phyloP scores from a whole-genome alignment of 139 green algal species.

The Picochlorum sp. region DNA sequence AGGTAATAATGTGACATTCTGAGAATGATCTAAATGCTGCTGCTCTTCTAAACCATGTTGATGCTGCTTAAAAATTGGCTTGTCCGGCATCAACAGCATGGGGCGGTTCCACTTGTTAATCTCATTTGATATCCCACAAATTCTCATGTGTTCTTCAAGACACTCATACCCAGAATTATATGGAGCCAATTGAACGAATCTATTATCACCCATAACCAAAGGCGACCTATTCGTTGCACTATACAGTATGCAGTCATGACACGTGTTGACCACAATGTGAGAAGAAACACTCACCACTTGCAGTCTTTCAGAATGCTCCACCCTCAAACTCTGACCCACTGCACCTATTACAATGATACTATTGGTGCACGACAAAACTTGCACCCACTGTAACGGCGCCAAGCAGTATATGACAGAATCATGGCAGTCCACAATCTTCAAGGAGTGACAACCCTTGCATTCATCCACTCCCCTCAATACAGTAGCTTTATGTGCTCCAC shows the following conservation, averaged over 20 bases:
- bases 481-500: slow-evolving; percentile 59
- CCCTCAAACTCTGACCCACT: slow-evolving; percentile 47
- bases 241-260: slow-evolving; percentile 78
- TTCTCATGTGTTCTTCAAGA: slow-evolving; percentile 48
- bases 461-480: slow-evolving; percentile 70
- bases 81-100: slow-evolving; percentile 41
- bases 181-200: slow-evolving; percentile 70
- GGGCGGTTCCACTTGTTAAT: slow-evolving; percentile 62
- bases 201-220: slow-evolving; percentile 65
- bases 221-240: slow-evolving; percentile 61
- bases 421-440: slow-evolving; percentile 70
- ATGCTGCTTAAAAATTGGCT: slow-evolving; percentile 16
- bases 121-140: slow-evolving; percentile 44
- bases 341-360: slow-evolving; percentile 72
- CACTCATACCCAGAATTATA: slow-evolving; percentile 71
- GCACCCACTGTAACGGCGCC: slow-evolving; percentile 59
- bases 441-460: neutral
- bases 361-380: slow-evolving; percentile 69
- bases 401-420: slow-evolving; percentile 79
- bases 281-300: slow-evolving; percentile 47
- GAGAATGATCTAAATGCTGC: neutral
- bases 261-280: slow-evolving; percentile 51
- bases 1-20: slow-evolving; percentile 50
- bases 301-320: slow-evolving; percentile 76
- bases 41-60: slow-evolving; percentile 22